Evolutionary conservation across 2,329 filamentous ascomycete species (phyloP).

Genomic region (Stachybotrys elegans): DNA sequence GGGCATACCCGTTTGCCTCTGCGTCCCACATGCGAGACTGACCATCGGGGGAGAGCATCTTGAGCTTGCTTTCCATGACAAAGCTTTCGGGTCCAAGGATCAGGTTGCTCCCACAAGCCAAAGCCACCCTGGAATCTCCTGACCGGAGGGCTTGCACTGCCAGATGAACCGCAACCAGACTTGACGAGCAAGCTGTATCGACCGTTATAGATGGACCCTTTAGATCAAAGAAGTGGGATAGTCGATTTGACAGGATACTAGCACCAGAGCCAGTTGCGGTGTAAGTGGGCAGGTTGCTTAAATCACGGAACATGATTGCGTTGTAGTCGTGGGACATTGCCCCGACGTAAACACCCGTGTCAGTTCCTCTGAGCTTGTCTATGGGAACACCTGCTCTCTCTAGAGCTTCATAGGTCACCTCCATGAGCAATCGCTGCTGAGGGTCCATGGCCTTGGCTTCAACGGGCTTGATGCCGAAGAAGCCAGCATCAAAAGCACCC

Average conservation of each 20-base stretch:
- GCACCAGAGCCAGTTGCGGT: slow-evolving; percentile 18
- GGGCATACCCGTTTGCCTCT: slow-evolving; percentile 38
- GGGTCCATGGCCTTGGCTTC: slow-evolving; percentile 23
- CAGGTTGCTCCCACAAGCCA: slow-evolving; percentile 15
- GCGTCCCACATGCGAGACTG: slow-evolving; percentile 17
- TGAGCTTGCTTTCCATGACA: slow-evolving; percentile 8
- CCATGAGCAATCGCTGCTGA: slow-evolving; percentile 20
- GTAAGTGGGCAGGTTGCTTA: slow-evolving; percentile 9
- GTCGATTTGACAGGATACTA: slow-evolving; percentile 28
- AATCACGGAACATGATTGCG: slow-evolving; percentile 18
- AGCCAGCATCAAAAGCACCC: slow-evolving; percentile 14
- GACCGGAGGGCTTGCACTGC: slow-evolving; percentile 26
- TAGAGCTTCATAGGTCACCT: slow-evolving; percentile 25
- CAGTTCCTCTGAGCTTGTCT: background rate
- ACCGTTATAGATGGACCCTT: slow-evolving; percentile 33
- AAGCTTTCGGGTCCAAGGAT: slow-evolving; percentile 11
- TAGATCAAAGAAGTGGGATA: slow-evolving; percentile 36
- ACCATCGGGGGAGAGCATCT: slow-evolving; percentile 15
- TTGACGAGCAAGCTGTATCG: slow-evolving; percentile 37
- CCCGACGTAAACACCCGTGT: slow-evolving; percentile 15
- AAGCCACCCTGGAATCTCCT: slow-evolving; percentile 19
- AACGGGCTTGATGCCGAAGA: slow-evolving; percentile 18
- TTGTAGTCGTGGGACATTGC: slow-evolving; percentile 21
- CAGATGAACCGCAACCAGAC: slow-evolving; percentile 31
- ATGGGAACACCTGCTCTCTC: slow-evolving; percentile 8